phyloP scores from a whole-genome alignment of 768 basidiomycete genomes.

The Gautieria morchelliformis region DNA sequence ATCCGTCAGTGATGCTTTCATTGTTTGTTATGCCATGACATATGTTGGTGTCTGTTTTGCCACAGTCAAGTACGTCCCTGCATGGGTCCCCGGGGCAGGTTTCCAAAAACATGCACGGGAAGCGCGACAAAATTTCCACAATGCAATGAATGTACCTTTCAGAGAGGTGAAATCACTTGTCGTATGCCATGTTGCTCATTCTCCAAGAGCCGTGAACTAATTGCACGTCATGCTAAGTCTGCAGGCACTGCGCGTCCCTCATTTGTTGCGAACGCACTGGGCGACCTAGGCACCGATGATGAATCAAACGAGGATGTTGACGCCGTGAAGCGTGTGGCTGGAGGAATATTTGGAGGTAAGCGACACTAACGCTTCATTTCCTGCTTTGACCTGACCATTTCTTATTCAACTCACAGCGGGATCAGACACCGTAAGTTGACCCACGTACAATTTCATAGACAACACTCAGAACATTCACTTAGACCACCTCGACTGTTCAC shows the following conservation, averaged over 20 bases:
- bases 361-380: background rate
- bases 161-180: slow-evolving; percentile 14
- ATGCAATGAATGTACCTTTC: slow-evolving; percentile 1
- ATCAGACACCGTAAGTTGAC: slow-evolving; percentile 11
- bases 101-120: background rate
- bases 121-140: background rate
- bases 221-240: background rate
- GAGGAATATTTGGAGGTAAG: slow-evolving; percentile 9
- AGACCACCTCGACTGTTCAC: slow-evolving; percentile 39
- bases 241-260: background rate
- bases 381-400: background rate
- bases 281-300: background rate
- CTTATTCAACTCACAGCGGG: slow-evolving; percentile 1
- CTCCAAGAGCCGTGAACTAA: background rate
- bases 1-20: background rate
- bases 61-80: background rate
- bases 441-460: background rate
- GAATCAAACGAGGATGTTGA: slow-evolving; percentile 2
- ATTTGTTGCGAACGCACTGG: background rate
- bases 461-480: background rate
- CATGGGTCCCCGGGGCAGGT: slow-evolving; percentile 10
- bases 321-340: slow-evolving; percentile 5
- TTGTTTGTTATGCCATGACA: background rate
- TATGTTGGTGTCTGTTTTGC: background rate
- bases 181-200: slow-evolving; percentile 6